Percentiles rank a stretch among this genome's conserved stretches.
Conservation (phyloP, 2,329 filamentous ascomycete genomes). For the Colletotrichum falcatum region DNA sequence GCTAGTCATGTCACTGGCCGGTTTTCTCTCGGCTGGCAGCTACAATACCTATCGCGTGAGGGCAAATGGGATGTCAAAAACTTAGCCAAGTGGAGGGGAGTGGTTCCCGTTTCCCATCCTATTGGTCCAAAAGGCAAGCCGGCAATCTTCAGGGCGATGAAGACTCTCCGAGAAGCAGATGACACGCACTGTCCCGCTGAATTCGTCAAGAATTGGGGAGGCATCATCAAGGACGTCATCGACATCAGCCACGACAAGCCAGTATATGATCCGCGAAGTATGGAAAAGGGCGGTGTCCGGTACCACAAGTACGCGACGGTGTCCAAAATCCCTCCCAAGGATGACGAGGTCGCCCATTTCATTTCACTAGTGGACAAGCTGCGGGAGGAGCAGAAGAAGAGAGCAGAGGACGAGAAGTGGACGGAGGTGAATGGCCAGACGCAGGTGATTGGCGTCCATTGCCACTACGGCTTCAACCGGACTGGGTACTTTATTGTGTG, state of each 20-base stretch:
- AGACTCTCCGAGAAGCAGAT: constrained; percentile 92
- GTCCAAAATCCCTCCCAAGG: constrained; percentile 84
- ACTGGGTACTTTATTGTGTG: constrained; percentile 92
- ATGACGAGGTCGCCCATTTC: constrained; percentile 65
- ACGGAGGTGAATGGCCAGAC: constrained; percentile 52
- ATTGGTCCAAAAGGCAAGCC: constrained; percentile 68
- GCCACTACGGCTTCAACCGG: constrained; percentile 95
- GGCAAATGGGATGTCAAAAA: constrained; percentile 99
- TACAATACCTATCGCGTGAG: constrained; percentile 87
- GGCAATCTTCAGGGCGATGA: constrained; percentile 84
- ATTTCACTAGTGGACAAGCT: constrained; percentile 70
- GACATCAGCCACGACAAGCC: constrained; percentile 94
- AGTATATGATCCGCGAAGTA: constrained; percentile 83
- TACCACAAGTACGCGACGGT: constrained; percentile 93
- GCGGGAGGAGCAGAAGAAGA: constrained; percentile 64
- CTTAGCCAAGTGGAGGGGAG: constrained; percentile 87
- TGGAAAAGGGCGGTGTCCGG: constrained; percentile 74
- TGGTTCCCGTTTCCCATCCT: constrained; percentile 79
- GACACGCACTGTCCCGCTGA: constrained; percentile 80
- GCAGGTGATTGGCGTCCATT: constrained; percentile 84
- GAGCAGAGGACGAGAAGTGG: constrained; percentile 57
- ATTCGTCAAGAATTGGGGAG: constrained; percentile 77
- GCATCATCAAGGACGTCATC: constrained; percentile 79
- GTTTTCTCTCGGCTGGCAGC: constrained; percentile 88
- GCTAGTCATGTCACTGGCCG: constrained; percentile 79